phyloP scores from a whole-genome alignment of 805 yeast genomes.

The Zygosaccharomyces bailii region DNA sequence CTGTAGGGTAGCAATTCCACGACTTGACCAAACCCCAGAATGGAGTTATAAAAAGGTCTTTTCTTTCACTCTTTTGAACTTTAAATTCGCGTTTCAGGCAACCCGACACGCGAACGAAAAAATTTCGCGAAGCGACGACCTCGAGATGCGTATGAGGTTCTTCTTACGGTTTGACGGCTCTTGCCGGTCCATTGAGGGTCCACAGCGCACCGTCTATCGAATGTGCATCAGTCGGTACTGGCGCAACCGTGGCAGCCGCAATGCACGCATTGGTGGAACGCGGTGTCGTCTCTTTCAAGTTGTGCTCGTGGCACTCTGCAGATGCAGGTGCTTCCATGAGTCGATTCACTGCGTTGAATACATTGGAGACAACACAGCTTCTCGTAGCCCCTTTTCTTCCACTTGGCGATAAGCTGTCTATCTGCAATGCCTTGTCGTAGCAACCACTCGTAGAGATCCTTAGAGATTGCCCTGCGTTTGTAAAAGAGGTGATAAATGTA shows the following conservation, averaged over 20 bases:
- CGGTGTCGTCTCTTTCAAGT: conserved; percentile 31
- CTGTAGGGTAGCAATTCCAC: neutral
- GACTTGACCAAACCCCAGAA: neutral
- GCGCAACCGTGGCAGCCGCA: conserved; percentile 89
- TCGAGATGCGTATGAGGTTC: neutral
- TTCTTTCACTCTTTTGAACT: neutral
- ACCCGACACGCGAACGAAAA: conserved; percentile 7
- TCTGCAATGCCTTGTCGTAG: conserved; percentile 65
- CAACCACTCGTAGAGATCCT: conserved; percentile 70
- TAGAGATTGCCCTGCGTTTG: conserved; percentile 62
- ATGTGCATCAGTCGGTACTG: conserved; percentile 52
- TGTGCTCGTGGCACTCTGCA: conserved; percentile 78
- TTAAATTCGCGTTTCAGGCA: conserved; percentile 6
- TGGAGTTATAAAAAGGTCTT: neutral
- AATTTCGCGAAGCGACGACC: conserved; percentile 5
- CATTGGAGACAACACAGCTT: conserved; percentile 79
- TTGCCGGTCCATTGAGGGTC: conserved; percentile 1
- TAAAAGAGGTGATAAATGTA: conserved; percentile 74
- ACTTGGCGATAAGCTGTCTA: conserved; percentile 70
- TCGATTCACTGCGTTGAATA: conserved; percentile 58
- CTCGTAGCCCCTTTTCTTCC: conserved; percentile 85
- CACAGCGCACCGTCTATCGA: neutral
- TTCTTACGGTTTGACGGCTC: conserved; percentile 1
- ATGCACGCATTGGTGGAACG: conserved; percentile 57
- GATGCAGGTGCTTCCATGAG: conserved; percentile 69